Base-by-base conservation (phyloP, 2,329 filamentous ascomycete genomes). In the Xylaria sp. region DNA sequence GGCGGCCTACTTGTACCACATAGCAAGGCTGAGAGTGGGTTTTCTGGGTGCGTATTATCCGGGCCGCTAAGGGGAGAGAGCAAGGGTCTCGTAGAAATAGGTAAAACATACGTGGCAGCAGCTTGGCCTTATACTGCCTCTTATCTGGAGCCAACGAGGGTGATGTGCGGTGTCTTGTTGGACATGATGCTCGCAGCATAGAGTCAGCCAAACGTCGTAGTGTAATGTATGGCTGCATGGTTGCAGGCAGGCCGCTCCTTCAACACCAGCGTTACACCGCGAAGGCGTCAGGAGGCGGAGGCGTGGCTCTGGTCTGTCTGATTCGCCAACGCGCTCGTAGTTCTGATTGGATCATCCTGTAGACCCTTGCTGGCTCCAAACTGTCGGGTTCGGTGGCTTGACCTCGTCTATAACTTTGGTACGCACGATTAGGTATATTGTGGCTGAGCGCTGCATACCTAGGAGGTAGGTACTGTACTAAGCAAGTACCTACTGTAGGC, bases 331-430 rank as follows among this genome's bases (percentile, higher is more conserved):
- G 21, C 19, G 5, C 6, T 33, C 15, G n/a, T 29, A 25, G n/a
- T 31, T 46, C 37, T 40, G 15, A 55, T 56, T 49, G 52, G 44
- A 40, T 27, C 29, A 17, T 27, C 1, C n/a, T 25, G 37, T 23
- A 23, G 52, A 38, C 40, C 52, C 46, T 56, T 46, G 58, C 51
- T 44, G 8, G 17, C 46, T 19, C 58, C 58, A 47, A 27, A 44
- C 58, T 60, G 58, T 56, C 58, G 58, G 58, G 58, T 9, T 27
- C 38, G 19, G 52, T 25, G 44, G 52, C 43, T 60, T 49, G 43
- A 54, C 25, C 7, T 17, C 15, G 5, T n/a, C n/a, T n/a, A n/a
- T n/a, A n/a, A n/a, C n/a, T n/a, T n/a, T n/a, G n/a, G n/a, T n/a
- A n/a, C n/a, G n/a, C n/a, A n/a, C n/a, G n/a, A n/a, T n/a, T n/a